These are phyloP conservation scores for Gracilaria domingensis DNA, from an alignment of 23 red algal genomes.

Conservation along the genomic window DNA sequence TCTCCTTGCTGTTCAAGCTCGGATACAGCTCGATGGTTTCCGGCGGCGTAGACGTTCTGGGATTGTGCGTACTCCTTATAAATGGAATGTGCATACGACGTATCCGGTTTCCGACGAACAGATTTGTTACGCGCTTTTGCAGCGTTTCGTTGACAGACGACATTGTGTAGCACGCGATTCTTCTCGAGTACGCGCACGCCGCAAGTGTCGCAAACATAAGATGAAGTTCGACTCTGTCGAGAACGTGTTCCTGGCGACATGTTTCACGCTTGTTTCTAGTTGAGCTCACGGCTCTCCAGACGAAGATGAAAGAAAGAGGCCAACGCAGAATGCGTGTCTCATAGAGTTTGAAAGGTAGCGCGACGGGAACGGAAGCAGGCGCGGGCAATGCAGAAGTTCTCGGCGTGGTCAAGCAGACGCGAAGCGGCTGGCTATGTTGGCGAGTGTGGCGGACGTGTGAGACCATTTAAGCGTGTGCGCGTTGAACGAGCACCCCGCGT, in stretches of 20 bases:
- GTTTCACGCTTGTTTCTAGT: neutral
- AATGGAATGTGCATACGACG: conserved; percentile 1
- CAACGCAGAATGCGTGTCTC: neutral
- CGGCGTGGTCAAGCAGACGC: neutral
- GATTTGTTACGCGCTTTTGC: neutral
- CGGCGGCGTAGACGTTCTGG: neutral
- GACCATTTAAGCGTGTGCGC: conserved; percentile 12
- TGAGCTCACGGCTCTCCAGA: neutral
- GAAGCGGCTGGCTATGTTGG: neutral
- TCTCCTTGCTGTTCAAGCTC: neutral
- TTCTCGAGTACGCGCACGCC: neutral
- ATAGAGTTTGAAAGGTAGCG: neutral
- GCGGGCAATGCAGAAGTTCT: neutral
- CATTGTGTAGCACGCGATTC: conserved; percentile 20
- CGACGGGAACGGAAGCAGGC: neutral
- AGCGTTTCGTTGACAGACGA: conserved; percentile 15
- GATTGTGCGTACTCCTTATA: conserved; percentile 15
- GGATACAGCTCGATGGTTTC: neutral
- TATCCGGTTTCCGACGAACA: conserved; percentile 3
- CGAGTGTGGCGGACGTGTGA: neutral
- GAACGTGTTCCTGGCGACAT: neutral
- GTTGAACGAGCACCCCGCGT: neutral
- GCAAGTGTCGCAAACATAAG: neutral
- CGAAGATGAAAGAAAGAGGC: neutral
- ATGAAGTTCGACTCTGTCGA: neutral